phyloP scores from a whole-genome alignment of 805 yeast genomes.

The Nakazawaea siamensis region DNA sequence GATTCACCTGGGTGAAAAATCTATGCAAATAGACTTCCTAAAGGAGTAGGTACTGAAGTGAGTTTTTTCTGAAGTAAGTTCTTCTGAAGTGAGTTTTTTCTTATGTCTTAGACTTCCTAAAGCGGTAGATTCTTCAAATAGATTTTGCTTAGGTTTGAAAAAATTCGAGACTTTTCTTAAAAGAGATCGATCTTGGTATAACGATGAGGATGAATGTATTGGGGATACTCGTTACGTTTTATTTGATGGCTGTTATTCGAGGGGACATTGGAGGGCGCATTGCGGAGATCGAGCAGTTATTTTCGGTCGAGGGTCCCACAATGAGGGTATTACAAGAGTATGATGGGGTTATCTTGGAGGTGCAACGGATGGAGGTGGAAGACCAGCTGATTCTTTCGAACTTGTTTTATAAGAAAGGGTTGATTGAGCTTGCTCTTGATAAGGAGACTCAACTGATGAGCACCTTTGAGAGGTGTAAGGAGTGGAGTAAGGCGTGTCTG shows the following conservation, averaged over 20 bases:
- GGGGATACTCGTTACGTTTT: too few relatives aligned
- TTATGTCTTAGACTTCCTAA: too few relatives aligned
- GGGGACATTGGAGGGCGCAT: not conserved
- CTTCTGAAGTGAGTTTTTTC: too few relatives aligned
- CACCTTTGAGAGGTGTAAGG: conserved; percentile 41
- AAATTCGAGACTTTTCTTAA: too few relatives aligned
- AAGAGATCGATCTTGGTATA: too few relatives aligned
- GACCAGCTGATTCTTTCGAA: conserved; percentile 25
- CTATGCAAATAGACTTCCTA: too few relatives aligned
- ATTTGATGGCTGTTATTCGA: not conserved
- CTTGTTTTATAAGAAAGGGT: conserved; percentile 50
- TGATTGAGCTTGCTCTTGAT: conserved; percentile 50
- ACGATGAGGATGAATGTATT: not conserved
- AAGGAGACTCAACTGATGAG: conserved; percentile 43
- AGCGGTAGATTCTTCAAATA: too few relatives aligned
- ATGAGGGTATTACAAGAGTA: conserved; percentile 21
- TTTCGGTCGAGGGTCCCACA: conserved; percentile 18
- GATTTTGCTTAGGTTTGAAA: too few relatives aligned
- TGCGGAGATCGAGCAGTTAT: conserved; percentile 8
- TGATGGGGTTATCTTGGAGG: conserved; percentile 16
- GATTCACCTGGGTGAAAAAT: too few relatives aligned
- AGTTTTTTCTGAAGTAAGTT: too few relatives aligned
- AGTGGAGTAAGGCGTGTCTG: conserved; percentile 39
- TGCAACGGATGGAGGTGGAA: conserved; percentile 11
- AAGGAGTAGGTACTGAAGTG: too few relatives aligned